Conservation (phyloP, 2,329 filamentous ascomycete genomes). For the Pseudocercospora fijiensis region DNA sequence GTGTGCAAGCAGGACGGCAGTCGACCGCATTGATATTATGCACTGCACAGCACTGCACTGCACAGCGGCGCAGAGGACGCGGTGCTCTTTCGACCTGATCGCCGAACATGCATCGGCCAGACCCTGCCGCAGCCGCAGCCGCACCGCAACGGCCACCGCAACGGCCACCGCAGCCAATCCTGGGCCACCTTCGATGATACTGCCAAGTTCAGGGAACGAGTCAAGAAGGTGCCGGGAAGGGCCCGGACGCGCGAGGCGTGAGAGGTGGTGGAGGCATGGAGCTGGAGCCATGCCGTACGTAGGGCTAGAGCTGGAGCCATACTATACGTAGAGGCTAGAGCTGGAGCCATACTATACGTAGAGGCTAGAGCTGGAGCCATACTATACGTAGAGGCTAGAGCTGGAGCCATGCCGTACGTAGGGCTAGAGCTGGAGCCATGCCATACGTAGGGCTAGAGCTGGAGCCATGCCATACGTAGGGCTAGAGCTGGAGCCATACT, state of each 20-base stretch:
- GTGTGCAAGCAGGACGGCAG: not conserved
- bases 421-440: too few species aligned
- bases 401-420: too few species aligned
- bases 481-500: too few species aligned
- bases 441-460: too few species aligned
- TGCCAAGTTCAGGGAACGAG: conserved; percentile 1
- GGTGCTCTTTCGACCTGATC: conserved; percentile 1
- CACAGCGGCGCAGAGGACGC: not conserved
- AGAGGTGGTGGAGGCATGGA: too few species aligned
- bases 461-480: too few species aligned
- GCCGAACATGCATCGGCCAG: not conserved
- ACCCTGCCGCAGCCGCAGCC: not conserved
- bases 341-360: too few species aligned
- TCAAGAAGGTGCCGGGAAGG: conserved; percentile 1
- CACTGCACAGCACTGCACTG: not conserved
- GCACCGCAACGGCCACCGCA: too few species aligned
- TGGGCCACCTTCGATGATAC: not conserved
- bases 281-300: too few species aligned
- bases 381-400: too few species aligned
- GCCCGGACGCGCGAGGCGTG: not conserved
- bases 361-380: too few species aligned
- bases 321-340: not conserved
- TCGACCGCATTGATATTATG: conserved; percentile 7
- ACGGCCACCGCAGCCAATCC: conserved; percentile 3
- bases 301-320: not conserved